Percentiles rank a stretch among this genome's conserved stretches.
These are phyloP conservation scores for Phytopythium delawarense DNA, from an alignment of 352 stramenopile genomes.

Conservation along the genomic window DNA sequence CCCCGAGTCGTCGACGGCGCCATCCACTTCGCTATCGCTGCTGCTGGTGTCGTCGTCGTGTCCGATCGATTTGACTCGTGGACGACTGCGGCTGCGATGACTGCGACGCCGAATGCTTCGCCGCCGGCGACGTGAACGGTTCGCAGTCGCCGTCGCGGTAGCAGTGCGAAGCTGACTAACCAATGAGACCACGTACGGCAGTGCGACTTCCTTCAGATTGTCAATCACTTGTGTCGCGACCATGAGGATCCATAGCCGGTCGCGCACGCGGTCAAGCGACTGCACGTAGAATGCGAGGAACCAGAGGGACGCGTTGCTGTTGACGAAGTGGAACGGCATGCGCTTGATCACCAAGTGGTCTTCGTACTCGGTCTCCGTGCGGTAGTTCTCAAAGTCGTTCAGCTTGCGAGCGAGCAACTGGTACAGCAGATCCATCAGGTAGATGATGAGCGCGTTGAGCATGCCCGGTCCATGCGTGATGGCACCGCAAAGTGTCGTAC, in stretches of 20 bases:
- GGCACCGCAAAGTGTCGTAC: conserved; percentile 19
- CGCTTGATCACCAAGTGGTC: conserved; percentile 68
- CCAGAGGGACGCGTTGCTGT: conserved; percentile 69
- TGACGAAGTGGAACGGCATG: conserved; percentile 77
- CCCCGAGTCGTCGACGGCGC: conserved; percentile 12
- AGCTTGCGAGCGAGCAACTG: conserved; percentile 55
- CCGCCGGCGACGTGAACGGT: conserved; percentile 24
- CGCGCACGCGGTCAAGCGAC: conserved; percentile 47
- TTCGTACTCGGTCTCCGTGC: conserved; percentile 56
- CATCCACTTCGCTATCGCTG: conserved; percentile 13
- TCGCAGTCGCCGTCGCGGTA: conserved; percentile 17
- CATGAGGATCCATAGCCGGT: conserved; percentile 65
- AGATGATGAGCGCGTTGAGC: conserved; percentile 62
- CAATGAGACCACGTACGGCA: conserved; percentile 48
- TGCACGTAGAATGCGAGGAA: conserved; percentile 66
- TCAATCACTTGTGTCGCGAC: conserved; percentile 60
- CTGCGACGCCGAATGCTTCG: neutral
- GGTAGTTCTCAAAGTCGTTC: conserved; percentile 75
- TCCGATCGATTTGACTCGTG: neutral
- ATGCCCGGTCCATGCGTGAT: conserved; percentile 54
- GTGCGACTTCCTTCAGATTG: conserved; percentile 65
- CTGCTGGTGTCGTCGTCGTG: conserved; percentile 9
- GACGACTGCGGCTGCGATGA: conserved; percentile 5
- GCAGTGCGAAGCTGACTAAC: conserved; percentile 32
- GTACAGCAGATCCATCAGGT: conserved; percentile 61